Evolutionary conservation across 495 filamentous ascomycete species (phyloP).

Genomic region (Pyrenula aspistea): DNA sequence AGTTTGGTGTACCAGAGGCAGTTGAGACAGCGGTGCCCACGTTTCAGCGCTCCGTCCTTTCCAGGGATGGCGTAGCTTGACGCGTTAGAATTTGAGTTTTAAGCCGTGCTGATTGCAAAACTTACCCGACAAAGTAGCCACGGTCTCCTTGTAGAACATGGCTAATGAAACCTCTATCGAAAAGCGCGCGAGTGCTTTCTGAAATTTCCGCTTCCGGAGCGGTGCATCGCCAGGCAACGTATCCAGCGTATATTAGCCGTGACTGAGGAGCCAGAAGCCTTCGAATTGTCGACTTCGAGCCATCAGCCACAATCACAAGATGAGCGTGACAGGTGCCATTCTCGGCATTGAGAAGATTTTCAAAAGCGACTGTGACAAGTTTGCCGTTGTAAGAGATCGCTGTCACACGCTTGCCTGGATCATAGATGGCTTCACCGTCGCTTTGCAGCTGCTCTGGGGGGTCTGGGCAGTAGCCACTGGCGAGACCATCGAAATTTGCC

Average conservation of each 20-base stretch:
- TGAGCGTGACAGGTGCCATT: constrained; percentile 3
- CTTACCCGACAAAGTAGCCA: constrained; percentile 25
- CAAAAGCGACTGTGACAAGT: constrained; percentile 1
- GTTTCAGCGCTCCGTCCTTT: constrained; percentile 29
- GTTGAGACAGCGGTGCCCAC: constrained; percentile 37
- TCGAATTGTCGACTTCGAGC: constrained; percentile 10
- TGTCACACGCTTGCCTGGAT: constrained; percentile 4
- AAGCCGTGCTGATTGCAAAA: neutral
- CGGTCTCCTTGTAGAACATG: constrained; percentile 20
- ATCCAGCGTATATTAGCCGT: constrained; percentile 22
- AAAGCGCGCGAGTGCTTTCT: constrained; percentile 12
- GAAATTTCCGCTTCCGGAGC: constrained; percentile 26
- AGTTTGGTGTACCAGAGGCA: constrained; percentile 43
- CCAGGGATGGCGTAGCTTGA: constrained; percentile 42
- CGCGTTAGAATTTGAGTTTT: neutral
- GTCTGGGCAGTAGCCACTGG: constrained; percentile 7
- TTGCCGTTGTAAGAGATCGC: constrained; percentile 1
- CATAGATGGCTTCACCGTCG: constrained; percentile 1
- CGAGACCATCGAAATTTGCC: constrained; percentile 13
- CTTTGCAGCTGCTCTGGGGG: constrained; percentile 5
- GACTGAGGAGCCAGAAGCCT: constrained; percentile 1
- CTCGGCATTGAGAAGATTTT: constrained; percentile 2
- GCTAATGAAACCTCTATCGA: constrained; percentile 20
- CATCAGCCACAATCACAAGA: constrained; percentile 15
- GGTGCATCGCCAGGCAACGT: constrained; percentile 40